Conservation (phyloP, 2,329 filamentous ascomycete genomes). For the Lachnellula cervina region DNA sequence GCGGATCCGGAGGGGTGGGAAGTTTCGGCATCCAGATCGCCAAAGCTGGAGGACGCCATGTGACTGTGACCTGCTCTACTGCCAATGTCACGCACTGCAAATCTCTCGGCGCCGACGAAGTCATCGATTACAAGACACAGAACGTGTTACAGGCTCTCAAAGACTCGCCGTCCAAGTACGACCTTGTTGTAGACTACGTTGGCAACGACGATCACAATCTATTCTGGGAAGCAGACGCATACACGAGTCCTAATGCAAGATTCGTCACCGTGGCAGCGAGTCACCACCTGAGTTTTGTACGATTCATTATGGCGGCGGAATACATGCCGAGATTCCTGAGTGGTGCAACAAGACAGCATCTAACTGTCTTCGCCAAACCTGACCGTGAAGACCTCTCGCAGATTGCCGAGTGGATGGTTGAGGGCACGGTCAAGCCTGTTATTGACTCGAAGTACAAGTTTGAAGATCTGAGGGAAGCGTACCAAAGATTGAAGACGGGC, state of each 20-base stretch:
- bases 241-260: constrained; percentile 10
- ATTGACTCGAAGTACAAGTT: constrained; percentile 52
- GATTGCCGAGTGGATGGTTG: constrained; percentile 50
- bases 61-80: constrained; percentile 54
- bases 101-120: constrained; percentile 46
- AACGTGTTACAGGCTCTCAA: constrained; percentile 15
- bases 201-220: constrained; percentile 7
- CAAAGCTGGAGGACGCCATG: constrained; percentile 53
- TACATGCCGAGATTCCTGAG: neutral
- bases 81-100: constrained; percentile 52
- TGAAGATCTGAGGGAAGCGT: constrained; percentile 53
- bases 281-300: neutral
- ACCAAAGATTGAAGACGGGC: constrained; percentile 52
- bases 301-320: neutral
- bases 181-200: constrained; percentile 24
- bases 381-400: constrained; percentile 15
- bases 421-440: constrained; percentile 53
- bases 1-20: constrained; percentile 59
- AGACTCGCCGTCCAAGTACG: constrained; percentile 13
- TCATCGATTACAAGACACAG: constrained; percentile 13
- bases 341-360: neutral
- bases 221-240: constrained; percentile 18
- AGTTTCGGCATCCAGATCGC: constrained; percentile 59
- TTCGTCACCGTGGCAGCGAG: constrained; percentile 41
- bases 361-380: neutral